phyloP scores from a whole-genome alignment of 371 early-diverging fungal genomes.

The Racocetra persica region DNA sequence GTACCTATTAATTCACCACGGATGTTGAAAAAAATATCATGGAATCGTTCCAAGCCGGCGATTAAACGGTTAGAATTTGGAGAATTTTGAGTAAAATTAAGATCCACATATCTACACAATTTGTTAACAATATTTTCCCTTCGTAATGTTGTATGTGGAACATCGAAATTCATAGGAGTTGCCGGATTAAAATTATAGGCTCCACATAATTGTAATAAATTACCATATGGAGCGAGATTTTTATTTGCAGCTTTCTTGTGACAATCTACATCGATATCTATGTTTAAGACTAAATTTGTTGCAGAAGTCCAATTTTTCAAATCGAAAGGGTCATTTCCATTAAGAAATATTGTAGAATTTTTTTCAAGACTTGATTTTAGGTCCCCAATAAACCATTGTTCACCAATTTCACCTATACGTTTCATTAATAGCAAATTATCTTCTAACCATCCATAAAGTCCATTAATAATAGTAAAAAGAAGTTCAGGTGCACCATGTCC shows the following conservation, averaged over 20 bases:
- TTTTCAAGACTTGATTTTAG: neutral
- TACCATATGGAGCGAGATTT: neutral
- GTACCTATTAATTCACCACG: neutral
- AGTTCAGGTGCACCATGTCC: too few species aligned
- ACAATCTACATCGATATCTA: neutral
- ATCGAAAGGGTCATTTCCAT: conserved; percentile 7
- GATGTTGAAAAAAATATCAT: conserved; percentile 4
- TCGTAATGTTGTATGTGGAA: too few species aligned
- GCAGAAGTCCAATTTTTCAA: neutral
- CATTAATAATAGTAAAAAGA: neutral
- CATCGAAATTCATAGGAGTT: neutral
- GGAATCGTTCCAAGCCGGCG: too few species aligned
- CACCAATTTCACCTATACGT: neutral
- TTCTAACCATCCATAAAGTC: conserved; percentile 5
- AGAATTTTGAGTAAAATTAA: neutral
- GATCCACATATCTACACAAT: neutral
- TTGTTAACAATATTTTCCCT: neutral
- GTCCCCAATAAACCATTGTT: neutral
- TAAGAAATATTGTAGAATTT: neutral
- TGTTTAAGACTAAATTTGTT: neutral
- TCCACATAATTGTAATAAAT: neutral
- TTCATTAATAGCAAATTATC: neutral
- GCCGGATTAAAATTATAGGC: neutral
- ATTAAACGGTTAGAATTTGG: neutral
- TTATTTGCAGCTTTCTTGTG: neutral